A percentile compares a stretch with the other conserved stretches of the same genome.
These are phyloP conservation scores for Pleurotus cornucopiae DNA, from an alignment of 768 basidiomycete species.

Conservation along the genomic window DNA sequence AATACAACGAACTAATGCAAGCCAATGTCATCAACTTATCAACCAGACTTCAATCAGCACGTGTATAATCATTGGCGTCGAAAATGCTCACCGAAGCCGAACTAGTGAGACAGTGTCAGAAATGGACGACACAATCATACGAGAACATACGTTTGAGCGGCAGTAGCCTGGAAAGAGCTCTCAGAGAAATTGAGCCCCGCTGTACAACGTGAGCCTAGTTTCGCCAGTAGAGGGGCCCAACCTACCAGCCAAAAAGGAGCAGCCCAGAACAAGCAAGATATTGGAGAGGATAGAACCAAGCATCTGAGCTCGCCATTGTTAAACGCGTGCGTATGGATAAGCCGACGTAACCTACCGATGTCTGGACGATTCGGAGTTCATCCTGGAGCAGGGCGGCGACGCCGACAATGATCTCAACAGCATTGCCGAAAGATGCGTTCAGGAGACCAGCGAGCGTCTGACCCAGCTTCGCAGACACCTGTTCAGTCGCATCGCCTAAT, in stretches of 20 bases:
- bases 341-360: constrained; percentile 52
- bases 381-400: constrained; percentile 78
- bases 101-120: background rate
- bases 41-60: constrained; percentile 5
- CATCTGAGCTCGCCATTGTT: constrained; percentile 45
- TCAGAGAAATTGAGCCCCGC: constrained; percentile 66
- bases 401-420: constrained; percentile 88
- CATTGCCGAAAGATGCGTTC: constrained; percentile 82
- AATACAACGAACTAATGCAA: constrained; percentile 63
- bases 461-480: constrained; percentile 73
- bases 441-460: constrained; percentile 84
- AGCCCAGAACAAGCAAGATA: constrained; percentile 84
- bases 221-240: background rate
- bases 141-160: constrained; percentile 75
- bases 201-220: constrained; percentile 13
- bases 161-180: constrained; percentile 75
- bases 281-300: constrained; percentile 91
- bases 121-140: background rate
- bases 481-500: constrained; percentile 79
- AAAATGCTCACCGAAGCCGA: background rate
- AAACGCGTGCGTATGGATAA: background rate
- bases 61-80: background rate
- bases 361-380: constrained; percentile 87
- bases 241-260: constrained; percentile 81
- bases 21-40: constrained; percentile 77